A percentile compares a stretch with the other conserved stretches of the same genome.
Evolutionary conservation across 805 yeast genomes (phyloP).

Genomic region (Barnettozyma populi): DNA sequence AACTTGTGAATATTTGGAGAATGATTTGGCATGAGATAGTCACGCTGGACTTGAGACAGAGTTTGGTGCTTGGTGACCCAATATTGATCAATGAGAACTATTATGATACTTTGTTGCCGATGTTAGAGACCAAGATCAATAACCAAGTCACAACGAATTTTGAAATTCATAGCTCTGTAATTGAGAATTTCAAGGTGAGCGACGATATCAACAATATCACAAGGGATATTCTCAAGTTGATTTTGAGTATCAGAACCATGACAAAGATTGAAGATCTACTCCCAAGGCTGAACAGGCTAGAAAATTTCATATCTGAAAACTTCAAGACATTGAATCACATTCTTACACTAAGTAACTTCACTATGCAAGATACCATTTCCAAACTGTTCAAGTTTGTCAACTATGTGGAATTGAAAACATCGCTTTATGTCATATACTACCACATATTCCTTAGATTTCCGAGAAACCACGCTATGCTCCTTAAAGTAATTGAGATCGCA

Average conservation of each 20-base stretch:
- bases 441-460: conserved; percentile 21
- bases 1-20: conserved; percentile 43
- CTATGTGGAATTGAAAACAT: conserved; percentile 24
- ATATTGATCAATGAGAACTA: conserved; percentile 32
- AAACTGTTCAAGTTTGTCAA: conserved; percentile 26
- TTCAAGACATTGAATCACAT: conserved; percentile 29
- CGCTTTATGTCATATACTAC: conserved; percentile 23
- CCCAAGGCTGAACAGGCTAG: conserved; percentile 32
- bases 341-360: conserved; percentile 20
- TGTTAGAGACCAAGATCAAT: conserved; percentile 25
- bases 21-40: conserved; percentile 54
- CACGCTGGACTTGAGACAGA: conserved; percentile 39
- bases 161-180: conserved; percentile 37
- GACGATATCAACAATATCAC: conserved; percentile 28
- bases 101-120: conserved; percentile 50
- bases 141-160: conserved; percentile 32
- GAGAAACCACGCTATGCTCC: conserved; percentile 5
- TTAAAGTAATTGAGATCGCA: conserved; percentile 15
- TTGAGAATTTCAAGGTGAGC: conserved; percentile 28
- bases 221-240: conserved; percentile 30
- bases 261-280: conserved; percentile 36
- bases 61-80: conserved; percentile 44
- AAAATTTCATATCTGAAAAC: conserved; percentile 26
- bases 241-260: conserved; percentile 36
- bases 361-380: conserved; percentile 14